Evolutionary conservation across 2,329 filamentous ascomycete species (phyloP), one percentile per base, ranked within the genome.

Genomic region (Phaeosphaeriaceae sp.): DNA sequence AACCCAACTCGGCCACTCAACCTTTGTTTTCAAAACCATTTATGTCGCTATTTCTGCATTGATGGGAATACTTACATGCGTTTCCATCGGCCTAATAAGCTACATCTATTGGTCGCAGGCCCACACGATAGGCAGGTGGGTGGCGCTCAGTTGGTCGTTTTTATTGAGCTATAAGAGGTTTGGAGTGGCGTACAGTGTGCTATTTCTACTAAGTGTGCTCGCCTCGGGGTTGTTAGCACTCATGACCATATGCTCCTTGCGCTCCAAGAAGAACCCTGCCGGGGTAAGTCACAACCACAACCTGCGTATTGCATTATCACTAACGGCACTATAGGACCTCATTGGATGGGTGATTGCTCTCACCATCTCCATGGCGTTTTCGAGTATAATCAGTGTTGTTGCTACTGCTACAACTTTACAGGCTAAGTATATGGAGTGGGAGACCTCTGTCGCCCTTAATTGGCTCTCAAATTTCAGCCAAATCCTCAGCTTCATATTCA

Each of bases 151-250:
- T 40, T 33, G 29, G 2, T 8, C 8, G n/a, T n/a, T 48, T 15
- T n/a, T 1, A 3, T 3, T 20, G 1, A 12, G 5, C 3, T 28
- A 17, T 23, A 40, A 3, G 33, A 40, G 11, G 26, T 42, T 64
- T 4, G 18, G 8, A 4, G 8, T 62, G 1, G 60, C 63, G 11
- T 55, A 52, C 21, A 52, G 35, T 6, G 48, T 51, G 1, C 32
- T 70, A 3, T 70, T 58, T 30, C 8, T 67, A 1, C 3, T 67
- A 12, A 55, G 53, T 39, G 54, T 66, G 2, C 3, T 66, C 3
- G 51, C 42, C 1, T 55, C 47, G 1, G 54, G 50, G 9, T 55
- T 30, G 6, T 28, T 68, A 8, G 44, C 59, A 7, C 28, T 58
- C 0, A 41, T 50, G 11, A 56, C 54, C 3, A 32, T 66, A 21